Conservation (phyloP, 305 asterid species). For the Fraxinus angustifolia region DNA sequence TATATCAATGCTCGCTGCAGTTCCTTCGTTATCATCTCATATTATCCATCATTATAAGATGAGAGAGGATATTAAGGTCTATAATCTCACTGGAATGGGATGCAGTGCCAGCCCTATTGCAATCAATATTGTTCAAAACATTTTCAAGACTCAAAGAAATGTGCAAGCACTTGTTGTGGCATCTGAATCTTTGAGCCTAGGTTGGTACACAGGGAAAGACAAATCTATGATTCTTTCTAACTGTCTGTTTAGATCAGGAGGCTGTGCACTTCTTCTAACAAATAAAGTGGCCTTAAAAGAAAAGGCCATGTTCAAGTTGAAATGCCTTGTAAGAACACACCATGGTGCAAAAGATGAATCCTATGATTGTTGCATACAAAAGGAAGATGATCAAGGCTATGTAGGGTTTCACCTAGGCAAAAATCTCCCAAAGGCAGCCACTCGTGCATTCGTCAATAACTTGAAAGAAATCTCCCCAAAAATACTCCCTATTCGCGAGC, state of each 20-base stretch:
- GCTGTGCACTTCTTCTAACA: slow-evolving; percentile 36
- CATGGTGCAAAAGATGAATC: slow-evolving; percentile 43
- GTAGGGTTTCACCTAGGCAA: slow-evolving; percentile 3
- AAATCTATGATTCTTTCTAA: slow-evolving; percentile 48
- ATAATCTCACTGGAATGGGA: slow-evolving; percentile 24
- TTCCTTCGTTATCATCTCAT: slow-evolving; percentile 13
- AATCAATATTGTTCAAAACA: neutral
- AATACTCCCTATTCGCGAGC: slow-evolving; percentile 31
- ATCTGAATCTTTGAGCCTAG: slow-evolving; percentile 26
- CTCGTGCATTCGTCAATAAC: neutral
- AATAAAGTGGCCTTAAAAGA: slow-evolving; percentile 21
- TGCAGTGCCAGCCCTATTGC: slow-evolving; percentile 20
- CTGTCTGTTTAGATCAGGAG: slow-evolving; percentile 45
- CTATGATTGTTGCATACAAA: slow-evolving; percentile 24
- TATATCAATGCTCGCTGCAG: neutral
- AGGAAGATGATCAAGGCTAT: slow-evolving; percentile 4
- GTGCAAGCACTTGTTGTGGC: neutral
- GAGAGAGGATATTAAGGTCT: slow-evolving; percentile 13
- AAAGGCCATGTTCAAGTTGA: slow-evolving; percentile 37
- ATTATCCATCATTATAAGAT: slow-evolving; percentile 4
- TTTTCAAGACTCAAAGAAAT: slow-evolving; percentile 27
- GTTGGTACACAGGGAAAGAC: slow-evolving; percentile 45
- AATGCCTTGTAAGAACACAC: slow-evolving; percentile 38
- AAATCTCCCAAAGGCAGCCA: slow-evolving; percentile 11
- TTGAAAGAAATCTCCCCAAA: neutral